Evolutionary conservation across 371 early-diverging fungal species (phyloP), one percentile per base, ranked within the genome.

Genomic region (Mortierella sp.): DNA sequence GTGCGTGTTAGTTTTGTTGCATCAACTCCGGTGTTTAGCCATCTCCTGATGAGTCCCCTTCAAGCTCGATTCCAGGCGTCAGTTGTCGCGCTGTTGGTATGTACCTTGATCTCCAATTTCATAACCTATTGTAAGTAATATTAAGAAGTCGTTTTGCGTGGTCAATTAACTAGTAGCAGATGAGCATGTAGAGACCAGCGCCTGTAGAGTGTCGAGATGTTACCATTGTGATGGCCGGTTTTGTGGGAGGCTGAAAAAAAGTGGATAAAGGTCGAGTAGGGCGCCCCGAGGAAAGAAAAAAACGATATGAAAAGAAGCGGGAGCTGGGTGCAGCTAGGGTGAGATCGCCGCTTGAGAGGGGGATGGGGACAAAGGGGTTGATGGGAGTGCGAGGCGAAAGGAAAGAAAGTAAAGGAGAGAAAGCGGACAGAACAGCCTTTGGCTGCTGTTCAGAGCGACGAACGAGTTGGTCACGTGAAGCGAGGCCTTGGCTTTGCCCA

Each of bases 21-120:
- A 34, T 11, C 67, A 64, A n/a, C 54, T 67, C 21, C 43, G 5
- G 3, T 24, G 67, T 6, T 67, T 24, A 24, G 10, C 3, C 67
- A 67, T 67, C 43, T 61, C 61, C 8, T 37, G 67, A 67, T 67
- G 67, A 37, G 67, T 67, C 5, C 21, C 34, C 21, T 24, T 9
- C 34, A 64, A 19, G 31, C 4, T 67, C 40, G 43, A 19, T 40
- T 37, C 11, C 64, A 26, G n/a, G 21, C 14, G 37, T 44, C 28
- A 6, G 46, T 46, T 51, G 50, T 48, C 64, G 59, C 43, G 8
- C n/a, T 55, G 13, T 61, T 50, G 48, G 19, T 16, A 37, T 24
- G 73, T 82, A 87, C 87, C 83, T 87, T 87, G 83, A 87, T 87
- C 78, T 87, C 87, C 50, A 87, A 71, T 87, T 80, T 82, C 87